Conservation (phyloP, 1,139 yeast genomes). For the Yamadazyma sp. region DNA sequence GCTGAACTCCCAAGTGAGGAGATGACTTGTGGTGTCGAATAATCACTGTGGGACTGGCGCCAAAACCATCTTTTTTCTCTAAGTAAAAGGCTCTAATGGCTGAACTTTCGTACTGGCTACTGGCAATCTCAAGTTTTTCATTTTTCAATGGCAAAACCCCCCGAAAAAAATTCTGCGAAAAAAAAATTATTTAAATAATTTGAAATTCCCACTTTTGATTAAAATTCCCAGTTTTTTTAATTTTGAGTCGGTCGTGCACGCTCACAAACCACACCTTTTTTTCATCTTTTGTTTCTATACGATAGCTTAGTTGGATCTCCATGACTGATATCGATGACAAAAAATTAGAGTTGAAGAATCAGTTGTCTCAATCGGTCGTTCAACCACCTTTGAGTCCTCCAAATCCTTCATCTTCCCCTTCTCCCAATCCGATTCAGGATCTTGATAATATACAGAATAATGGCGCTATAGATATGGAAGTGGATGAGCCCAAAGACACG, state of each 20-base stretch:
- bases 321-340: constrained; percentile 7
- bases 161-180: constrained; percentile 5
- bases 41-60: too few species aligned
- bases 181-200: constrained; percentile 17
- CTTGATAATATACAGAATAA: neutral
- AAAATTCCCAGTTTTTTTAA: constrained; percentile 3
- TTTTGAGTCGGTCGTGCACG: constrained; percentile 5
- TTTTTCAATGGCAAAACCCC: constrained; percentile 5
- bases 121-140: constrained; percentile 1
- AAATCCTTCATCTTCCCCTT: constrained; percentile 12
- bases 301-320: neutral
- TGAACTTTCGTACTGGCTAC: neutral
- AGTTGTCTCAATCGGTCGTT: constrained; percentile 4
- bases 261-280: constrained; percentile 3
- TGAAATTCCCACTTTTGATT: constrained; percentile 13
- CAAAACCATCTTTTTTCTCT: too few species aligned
- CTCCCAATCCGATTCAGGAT: constrained; percentile 9
- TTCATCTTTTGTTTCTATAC: neutral
- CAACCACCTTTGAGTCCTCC: constrained; percentile 15
- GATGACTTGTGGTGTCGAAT: too few species aligned
- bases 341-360: constrained; percentile 9
- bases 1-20: too few species aligned
- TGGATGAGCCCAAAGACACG: neutral
- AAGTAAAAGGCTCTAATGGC: neutral
- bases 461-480: constrained; percentile 1